Base-by-base conservation (phyloP, 495 filamentous ascomycete genomes). In the Podospora appendiculata region DNA sequence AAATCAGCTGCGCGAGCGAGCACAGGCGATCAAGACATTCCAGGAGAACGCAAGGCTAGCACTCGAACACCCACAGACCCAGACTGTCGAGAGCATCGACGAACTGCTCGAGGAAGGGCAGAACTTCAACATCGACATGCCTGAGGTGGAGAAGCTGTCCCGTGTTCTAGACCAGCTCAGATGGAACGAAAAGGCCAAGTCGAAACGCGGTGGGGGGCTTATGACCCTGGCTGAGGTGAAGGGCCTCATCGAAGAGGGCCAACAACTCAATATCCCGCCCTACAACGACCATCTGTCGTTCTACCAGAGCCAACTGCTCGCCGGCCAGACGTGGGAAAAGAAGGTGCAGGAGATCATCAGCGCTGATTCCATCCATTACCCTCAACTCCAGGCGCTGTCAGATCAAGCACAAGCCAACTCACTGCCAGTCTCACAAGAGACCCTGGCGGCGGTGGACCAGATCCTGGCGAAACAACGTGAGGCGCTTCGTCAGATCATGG, bases 401-500 rank as follows among this genome's bases (percentile, higher is more conserved):
- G 76, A 78, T 16, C 85, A 88, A 64, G 79, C 78, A 4, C 80
- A 85, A 55, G 83, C 83, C n/a, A 80, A 82, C 36, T 76, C 77
- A 6, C 78, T 96, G 41, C 93, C 93, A 0, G 90, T 97, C 32
- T 84, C 85, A 1, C 70, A 83, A 6, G 86, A 92, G 35, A 96
- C 90, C 0, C 75, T 95, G 11, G 81, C 84, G 14, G 79, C 79
- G 11, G 86, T 99, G 41, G 94, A 99, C 60, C 86, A 88, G 48
- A 96, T 96, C 53, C 75, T 99, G 52, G 89, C 89, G 63, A 97
- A 96, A 71, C 93, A 99, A 65, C 86, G 94, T 45, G 93, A 97
- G 65, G 90, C 91, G 1, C 90, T 95, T 63, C 83, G 86, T 38
- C 86, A 89, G 60, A 94, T 97, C 45, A 70, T 88, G 44, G 80